These are phyloP conservation scores for Hanseniaspora jakobsenii DNA, from an alignment of 805 yeast genomes.

Conservation along the genomic window DNA sequence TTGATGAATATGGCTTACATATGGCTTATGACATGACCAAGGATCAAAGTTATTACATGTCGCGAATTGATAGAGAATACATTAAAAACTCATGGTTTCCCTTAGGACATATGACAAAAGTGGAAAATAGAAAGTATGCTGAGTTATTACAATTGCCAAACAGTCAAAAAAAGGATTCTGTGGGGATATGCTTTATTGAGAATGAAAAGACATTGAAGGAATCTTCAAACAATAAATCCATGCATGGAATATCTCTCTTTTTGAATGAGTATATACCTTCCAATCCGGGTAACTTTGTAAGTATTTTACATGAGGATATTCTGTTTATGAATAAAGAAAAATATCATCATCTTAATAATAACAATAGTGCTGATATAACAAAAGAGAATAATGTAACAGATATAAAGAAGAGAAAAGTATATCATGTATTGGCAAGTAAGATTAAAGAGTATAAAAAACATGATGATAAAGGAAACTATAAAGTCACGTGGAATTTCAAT, in stretches of 20 bases:
- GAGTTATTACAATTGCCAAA: slow-evolving; percentile 39
- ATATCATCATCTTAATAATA: too few relatives aligned
- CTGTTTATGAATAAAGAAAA: slow-evolving; percentile 51
- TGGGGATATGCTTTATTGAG: slow-evolving; percentile 84
- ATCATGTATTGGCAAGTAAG: neutral
- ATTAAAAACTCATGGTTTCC: slow-evolving; percentile 56
- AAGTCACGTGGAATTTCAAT: slow-evolving; percentile 16
- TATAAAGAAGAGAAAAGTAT: slow-evolving; percentile 68
- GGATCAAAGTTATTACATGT: slow-evolving; percentile 85
- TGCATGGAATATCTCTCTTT: slow-evolving; percentile 60
- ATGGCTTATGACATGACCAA: slow-evolving; percentile 49
- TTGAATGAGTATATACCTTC: slow-evolving; percentile 35
- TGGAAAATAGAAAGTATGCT: slow-evolving; percentile 63
- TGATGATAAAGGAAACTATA: neutral
- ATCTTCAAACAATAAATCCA: slow-evolving; percentile 59
- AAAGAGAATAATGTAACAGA: too few relatives aligned
- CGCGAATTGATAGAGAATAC: slow-evolving; percentile 43
- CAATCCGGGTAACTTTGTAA: slow-evolving; percentile 54
- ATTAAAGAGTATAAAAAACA: neutral
- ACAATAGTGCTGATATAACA: too few relatives aligned
- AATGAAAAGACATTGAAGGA: slow-evolving; percentile 42
- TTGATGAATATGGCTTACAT: slow-evolving; percentile 36
- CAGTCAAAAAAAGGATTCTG: slow-evolving; percentile 81
- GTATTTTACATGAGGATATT: slow-evolving; percentile 19
- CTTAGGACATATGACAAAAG: slow-evolving; percentile 64